Conservation (phyloP, 192 early-diverging fungal genomes). For the Radiomyces spectabilis region DNA sequence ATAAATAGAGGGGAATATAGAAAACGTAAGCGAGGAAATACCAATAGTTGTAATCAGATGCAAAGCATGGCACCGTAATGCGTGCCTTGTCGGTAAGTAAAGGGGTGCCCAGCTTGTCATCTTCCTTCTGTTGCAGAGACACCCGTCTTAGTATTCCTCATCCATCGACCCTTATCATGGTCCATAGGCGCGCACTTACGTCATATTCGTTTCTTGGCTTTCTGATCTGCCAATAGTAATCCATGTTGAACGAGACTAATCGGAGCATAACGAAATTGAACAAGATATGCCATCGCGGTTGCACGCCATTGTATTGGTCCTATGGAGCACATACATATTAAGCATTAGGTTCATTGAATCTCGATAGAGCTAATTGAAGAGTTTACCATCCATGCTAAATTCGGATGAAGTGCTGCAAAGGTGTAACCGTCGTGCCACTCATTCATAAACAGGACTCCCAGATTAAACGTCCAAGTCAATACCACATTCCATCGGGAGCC, state of each 20-base stretch:
- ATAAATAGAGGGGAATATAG: conserved; percentile 91
- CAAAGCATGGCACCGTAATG: conserved; percentile 42
- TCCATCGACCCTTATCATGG: too few relatives aligned
- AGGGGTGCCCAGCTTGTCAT: conserved; percentile 7
- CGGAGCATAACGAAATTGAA: conserved; percentile 89
- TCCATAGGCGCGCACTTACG: too few relatives aligned
- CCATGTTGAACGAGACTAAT: conserved; percentile 90
- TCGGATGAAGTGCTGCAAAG: conserved; percentile 30
- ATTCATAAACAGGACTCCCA: conserved; percentile 75
- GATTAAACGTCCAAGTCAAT: conserved; percentile 76
- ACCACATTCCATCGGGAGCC: conserved; percentile 49
- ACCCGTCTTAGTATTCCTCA: too few relatives aligned
- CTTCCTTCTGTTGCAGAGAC: conserved; percentile 37
- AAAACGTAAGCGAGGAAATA: conserved; percentile 75
- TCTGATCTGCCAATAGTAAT: conserved; percentile 73
- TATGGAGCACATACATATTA: background rate
- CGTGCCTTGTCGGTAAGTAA: conserved; percentile 48
- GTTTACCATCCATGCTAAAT: background rate
- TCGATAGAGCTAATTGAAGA: background rate
- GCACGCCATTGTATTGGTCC: conserved; percentile 66
- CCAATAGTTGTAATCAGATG: conserved; percentile 66
- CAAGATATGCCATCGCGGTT: conserved; percentile 77
- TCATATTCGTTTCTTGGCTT: conserved; percentile 12
- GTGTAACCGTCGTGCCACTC: conserved; percentile 68
- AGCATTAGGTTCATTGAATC: background rate